Percentiles rank a stretch among this genome's conserved stretches.
These are phyloP conservation scores for Quercus robur DNA, from an alignment of 306 rosid genomes.

Conservation along the genomic window DNA sequence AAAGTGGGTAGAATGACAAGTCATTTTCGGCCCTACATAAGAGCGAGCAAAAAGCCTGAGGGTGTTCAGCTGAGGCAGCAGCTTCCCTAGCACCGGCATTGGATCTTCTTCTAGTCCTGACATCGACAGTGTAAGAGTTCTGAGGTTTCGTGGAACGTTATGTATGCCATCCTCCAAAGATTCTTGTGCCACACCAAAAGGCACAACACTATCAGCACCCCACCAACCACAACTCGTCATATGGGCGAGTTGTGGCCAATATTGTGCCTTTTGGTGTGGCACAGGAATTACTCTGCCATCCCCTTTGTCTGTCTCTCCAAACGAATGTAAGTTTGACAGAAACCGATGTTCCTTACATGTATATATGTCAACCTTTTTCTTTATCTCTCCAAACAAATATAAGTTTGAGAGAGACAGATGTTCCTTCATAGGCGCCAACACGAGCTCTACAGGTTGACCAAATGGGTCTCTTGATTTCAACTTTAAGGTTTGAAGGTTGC, in stretches of 20 bases:
- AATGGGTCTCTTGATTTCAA: background rate
- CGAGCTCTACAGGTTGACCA: background rate
- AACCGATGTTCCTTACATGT: too few species aligned
- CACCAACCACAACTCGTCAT: too few species aligned
- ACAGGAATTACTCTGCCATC: too few species aligned
- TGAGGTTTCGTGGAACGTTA: background rate
- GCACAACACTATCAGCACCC: too few species aligned
- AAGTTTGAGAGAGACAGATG: background rate
- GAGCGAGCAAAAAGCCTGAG: background rate
- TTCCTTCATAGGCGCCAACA: background rate
- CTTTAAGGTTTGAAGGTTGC: background rate
- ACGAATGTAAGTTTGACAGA: too few species aligned
- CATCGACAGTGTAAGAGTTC: background rate
- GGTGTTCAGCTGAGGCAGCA: background rate
- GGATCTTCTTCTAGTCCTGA: background rate
- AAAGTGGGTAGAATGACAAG: background rate
- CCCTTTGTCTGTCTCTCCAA: too few species aligned
- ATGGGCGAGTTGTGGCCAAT: too few species aligned
- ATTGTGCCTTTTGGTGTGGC: too few species aligned
- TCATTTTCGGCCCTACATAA: background rate
- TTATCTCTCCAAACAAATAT: background rate
- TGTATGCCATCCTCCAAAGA: rapidly evolving
- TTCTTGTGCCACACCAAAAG: too few species aligned
- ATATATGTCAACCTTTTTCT: too few species aligned
- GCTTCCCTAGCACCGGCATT: background rate